These are phyloP conservation scores for Theobroma cacao DNA, from an alignment of 345 rosid species.

Conservation along the genomic window DNA sequence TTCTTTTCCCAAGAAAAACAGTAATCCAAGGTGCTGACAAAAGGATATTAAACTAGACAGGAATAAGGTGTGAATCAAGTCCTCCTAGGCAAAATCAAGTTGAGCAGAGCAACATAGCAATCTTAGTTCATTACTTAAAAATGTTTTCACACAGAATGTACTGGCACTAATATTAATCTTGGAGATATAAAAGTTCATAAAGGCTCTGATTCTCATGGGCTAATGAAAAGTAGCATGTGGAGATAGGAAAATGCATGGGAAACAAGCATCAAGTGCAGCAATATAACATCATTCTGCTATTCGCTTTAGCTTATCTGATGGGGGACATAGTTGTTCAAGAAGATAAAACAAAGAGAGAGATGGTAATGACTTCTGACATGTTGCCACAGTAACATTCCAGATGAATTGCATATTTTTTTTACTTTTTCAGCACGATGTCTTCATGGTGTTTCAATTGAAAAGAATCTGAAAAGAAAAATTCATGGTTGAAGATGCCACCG, in stretches of 20 bases:
- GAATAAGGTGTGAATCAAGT: not conserved
- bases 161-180: no score
- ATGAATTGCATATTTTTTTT: not conserved
- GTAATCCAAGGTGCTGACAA: not conserved
- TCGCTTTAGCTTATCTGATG: not conserved
- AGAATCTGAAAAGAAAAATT: no score
- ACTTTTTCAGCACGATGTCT: no score
- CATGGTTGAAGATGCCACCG: not conserved
- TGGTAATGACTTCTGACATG: not conserved
- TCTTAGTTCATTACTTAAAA: not conserved
- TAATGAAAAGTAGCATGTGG: no score
- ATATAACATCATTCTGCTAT: not conserved
- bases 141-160: no score
- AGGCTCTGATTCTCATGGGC: no score
- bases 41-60: not conserved
- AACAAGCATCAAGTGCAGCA: not conserved
- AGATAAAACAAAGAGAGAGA: no score
- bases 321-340: not conserved
- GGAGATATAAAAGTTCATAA: no score
- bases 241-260: not conserved
- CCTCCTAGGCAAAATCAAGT: not conserved
- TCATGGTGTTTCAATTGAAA: no score
- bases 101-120: not conserved
- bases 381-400: not conserved
- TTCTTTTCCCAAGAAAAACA: not conserved